Evolutionary conservation across 768 basidiomycete species (phyloP).

Genomic region (Cystoderma amianthinum): DNA sequence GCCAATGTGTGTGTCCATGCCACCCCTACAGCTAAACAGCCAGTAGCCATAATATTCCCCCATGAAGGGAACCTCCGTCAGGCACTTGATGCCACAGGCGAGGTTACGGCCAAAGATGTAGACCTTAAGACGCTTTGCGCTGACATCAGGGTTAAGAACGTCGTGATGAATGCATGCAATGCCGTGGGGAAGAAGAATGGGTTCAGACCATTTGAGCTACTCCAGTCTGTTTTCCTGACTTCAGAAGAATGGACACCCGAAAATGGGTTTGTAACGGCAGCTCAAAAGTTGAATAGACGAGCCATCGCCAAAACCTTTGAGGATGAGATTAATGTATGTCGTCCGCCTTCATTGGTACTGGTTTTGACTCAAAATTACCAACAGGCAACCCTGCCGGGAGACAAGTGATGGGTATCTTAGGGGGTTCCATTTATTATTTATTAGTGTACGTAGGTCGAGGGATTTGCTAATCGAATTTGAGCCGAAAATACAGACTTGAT

Average conservation of each 20-base stretch:
- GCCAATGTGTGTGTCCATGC: slow-evolving; percentile 83
- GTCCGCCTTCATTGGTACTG: too few species aligned
- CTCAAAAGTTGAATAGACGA: slow-evolving; percentile 75
- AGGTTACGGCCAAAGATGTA: slow-evolving; percentile 21
- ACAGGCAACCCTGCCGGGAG: too few species aligned
- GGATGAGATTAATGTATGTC: slow-evolving; percentile 45
- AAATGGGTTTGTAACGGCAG: slow-evolving; percentile 80
- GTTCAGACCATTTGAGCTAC: slow-evolving; percentile 72
- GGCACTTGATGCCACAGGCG: slow-evolving; percentile 26
- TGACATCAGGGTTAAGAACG: slow-evolving; percentile 41
- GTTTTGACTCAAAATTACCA: too few species aligned
- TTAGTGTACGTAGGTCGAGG: too few species aligned
- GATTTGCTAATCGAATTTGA: too few species aligned
- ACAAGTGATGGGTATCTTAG: too few species aligned
- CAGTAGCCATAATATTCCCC: slow-evolving; percentile 81
- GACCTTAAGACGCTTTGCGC: slow-evolving; percentile 50
- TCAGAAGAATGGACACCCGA: slow-evolving; percentile 91
- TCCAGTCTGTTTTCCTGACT: slow-evolving; percentile 73
- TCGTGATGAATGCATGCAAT: slow-evolving; percentile 76
- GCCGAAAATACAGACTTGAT: too few species aligned
- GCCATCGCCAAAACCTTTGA: slow-evolving; percentile 53
- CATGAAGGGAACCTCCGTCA: slow-evolving; percentile 73
- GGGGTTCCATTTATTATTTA: too few species aligned
- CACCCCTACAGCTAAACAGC: slow-evolving; percentile 65
- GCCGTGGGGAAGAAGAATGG: slow-evolving; percentile 77